Conservation (phyloP, 257 asterid genomes). For the Misopates orontium region DNA sequence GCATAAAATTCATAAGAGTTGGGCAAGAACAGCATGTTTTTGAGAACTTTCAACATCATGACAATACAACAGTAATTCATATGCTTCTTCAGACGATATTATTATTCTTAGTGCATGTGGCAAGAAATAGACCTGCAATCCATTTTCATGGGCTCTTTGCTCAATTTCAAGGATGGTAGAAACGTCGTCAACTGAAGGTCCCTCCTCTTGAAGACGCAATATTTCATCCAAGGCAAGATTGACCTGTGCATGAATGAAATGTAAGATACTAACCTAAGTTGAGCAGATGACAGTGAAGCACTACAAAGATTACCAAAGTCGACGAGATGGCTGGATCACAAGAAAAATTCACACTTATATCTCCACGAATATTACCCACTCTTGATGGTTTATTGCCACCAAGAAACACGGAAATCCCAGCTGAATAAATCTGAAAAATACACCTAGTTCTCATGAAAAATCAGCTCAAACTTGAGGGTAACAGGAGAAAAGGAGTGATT, state of each 20-base stretch:
- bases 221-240: slow-evolving; percentile 85
- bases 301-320: slow-evolving; percentile 56
- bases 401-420: slow-evolving; percentile 91
- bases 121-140: slow-evolving; percentile 64
- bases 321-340: slow-evolving; percentile 92
- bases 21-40: background rate
- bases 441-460: slow-evolving; percentile 25
- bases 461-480: slow-evolving; percentile 18
- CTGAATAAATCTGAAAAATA: slow-evolving; percentile 78
- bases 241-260: slow-evolving; percentile 48
- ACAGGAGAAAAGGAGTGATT: background rate
- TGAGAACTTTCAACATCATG: slow-evolving; percentile 7
- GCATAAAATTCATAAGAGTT: slow-evolving; percentile 16
- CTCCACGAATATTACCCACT: slow-evolving; percentile 82
- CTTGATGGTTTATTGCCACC: slow-evolving; percentile 96
- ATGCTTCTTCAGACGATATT: slow-evolving; percentile 13
- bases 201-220: slow-evolving; percentile 77
- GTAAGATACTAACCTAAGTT: slow-evolving; percentile 37
- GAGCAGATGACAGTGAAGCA: slow-evolving; percentile 17
- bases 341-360: slow-evolving; percentile 83
- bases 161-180: slow-evolving; percentile 78
- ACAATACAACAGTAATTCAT: slow-evolving; percentile 18
- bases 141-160: slow-evolving; percentile 96
- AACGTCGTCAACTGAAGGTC: slow-evolving; percentile 76
- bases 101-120: slow-evolving; percentile 24